Base-by-base conservation (phyloP, 2,329 filamentous ascomycete species). In the Aspergillus aculeatus region DNA sequence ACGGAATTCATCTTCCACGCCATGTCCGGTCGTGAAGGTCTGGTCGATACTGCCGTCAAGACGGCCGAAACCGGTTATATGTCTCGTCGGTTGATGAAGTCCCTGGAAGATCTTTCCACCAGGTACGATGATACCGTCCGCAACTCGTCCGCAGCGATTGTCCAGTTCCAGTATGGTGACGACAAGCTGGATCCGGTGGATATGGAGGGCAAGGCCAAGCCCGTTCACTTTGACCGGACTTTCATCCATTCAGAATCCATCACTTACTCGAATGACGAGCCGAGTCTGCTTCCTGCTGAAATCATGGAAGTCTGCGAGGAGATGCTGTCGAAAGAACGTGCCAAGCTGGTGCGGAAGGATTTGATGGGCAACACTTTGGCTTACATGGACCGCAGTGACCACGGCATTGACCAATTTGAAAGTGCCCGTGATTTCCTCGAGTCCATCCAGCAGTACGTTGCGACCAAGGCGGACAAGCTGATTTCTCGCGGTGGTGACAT, bases 31-130 rank as follows among this genome's bases (percentile, higher is more conserved):
- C 90, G 95, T 86, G 95, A 98, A 86, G 95, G 95, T 86, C 81
- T 99, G 66, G 93, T 99, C 71, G 95, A 99, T 84, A 99, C 95
- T 2, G 95, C 95, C 62, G 95, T 98, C 79, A 99, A 99, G 81
- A 99, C 95, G 56, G 95, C 95, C 56, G 95, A 99, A 77, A 99
- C 95, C 11, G 95, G 95, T 65, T 99, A 99, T 79, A 99, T 99
- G 95, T 98, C 94, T 64, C 89, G 95, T 78, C 88, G 95, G 67
- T 77, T 99, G 73, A 99, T 99, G 94, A 99, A 99, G 78, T 96
- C 92, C 3, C 79, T 99, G 52, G 95, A 99, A 73, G 95, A 99
- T 81, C 80, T 98, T 3, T 96, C 93, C 0, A 92, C 91, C 0
- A 87, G 92, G 69, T 99, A 99, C 69, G 95, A 99, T 69, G 86